phyloP scores from a whole-genome alignment of 2,329 filamentous ascomycete species.

The Akanthomyces dipterigenus region DNA sequence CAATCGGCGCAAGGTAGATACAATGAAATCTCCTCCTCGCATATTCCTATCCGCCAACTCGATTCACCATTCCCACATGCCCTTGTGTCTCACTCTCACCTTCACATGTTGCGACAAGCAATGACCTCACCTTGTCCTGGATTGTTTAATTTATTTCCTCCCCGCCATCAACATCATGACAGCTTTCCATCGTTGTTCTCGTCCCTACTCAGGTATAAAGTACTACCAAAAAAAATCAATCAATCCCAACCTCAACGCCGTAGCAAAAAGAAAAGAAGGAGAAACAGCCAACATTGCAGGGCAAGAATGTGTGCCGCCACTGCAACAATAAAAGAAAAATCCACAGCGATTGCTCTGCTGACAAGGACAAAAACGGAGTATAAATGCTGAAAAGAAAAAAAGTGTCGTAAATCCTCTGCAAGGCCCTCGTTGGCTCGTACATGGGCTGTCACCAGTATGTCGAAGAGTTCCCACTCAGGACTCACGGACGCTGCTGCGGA shows the following conservation, averaged over 20 bases:
- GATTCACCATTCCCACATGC: neutral
- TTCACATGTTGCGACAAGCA: neutral
- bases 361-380: neutral
- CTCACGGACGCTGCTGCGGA: neutral
- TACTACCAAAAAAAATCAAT: neutral
- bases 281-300: neutral
- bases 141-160: neutral
- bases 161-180: neutral
- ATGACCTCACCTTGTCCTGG: neutral
- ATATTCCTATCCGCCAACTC: neutral
- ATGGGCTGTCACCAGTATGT: neutral
- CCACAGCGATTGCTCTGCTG: slow-evolving; percentile 6
- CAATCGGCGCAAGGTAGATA: slow-evolving; percentile 2
- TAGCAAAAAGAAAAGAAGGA: neutral
- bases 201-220: slow-evolving; percentile 7
- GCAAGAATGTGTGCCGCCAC: neutral
- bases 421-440: neutral
- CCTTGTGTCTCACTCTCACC: neutral
- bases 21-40: neutral
- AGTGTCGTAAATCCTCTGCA: neutral
- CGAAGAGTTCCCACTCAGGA: neutral
- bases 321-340: neutral
- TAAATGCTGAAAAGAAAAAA: neutral
- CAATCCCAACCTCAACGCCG: neutral
- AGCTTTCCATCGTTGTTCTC: neutral